Base-by-base conservation (phyloP, 495 filamentous ascomycete species). In the Xylaria palmicola region DNA sequence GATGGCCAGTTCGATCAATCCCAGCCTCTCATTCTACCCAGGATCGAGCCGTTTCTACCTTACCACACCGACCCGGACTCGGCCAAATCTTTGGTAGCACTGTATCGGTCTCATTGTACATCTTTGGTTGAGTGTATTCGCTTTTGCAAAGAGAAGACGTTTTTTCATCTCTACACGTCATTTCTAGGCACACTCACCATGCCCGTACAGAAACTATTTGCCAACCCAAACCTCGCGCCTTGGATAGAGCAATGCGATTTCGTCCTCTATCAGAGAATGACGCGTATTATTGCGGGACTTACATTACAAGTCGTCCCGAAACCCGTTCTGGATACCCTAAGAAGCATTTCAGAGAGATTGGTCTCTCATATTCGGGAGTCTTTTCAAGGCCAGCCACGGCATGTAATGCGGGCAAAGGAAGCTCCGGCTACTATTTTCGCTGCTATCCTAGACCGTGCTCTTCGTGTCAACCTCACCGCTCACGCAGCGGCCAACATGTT, bases 221-320 rank as follows among this genome's bases (percentile, higher is more conserved):
- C 87, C 6, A 85, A 94, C 65, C 89, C 88, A 2, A 85, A 83
- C 56, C 79, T 98, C 49, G 90, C 92, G 13, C 85, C 89, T 3
- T 98, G 94, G 94, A 95, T 98, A 62, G 88, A 91, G 66, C 88
- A 95, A 69, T 96, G 91, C 66, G 94, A 98, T 65, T 93, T 92
- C 78, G 78, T 92, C 37, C 91, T 97, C 81, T 98, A 98, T 70
- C 91, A 87, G 65, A 92, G 92, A 65, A 96, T 98, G 92, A 91
- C 96, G 74, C 86, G 88, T 26, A 91, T 97, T 54, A 83, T 98
- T 27, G 87, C 90, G 6, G 86, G 86, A 5, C 79, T 98, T 32
- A 91, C 91, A 0, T 82, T 96, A 9, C 92, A 97, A 72, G 92
- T 95, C 12, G 87, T 94, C 2, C 95, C 94, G 2, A 86, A 90